Base-by-base conservation (phyloP, 1,139 yeast genomes). In the Hemisphaericaspora xylofermentans region DNA sequence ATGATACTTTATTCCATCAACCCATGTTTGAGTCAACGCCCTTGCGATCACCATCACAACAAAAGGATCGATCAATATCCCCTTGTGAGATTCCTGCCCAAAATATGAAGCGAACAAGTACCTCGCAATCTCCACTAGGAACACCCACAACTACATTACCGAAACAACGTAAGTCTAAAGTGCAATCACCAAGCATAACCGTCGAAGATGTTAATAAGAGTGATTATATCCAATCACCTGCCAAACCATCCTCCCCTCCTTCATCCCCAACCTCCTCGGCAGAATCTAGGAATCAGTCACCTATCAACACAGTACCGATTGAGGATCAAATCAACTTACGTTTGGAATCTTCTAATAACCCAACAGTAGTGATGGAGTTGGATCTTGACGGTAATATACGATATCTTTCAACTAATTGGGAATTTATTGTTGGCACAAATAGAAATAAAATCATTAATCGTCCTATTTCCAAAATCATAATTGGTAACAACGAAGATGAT, bases 311-410 rank as follows among this genome's bases (percentile, higher is more conserved):
- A 6, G 33, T 22, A 10, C 24, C 40, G 2, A 53, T 67, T n/a
- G 74, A 68, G 40, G 78, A 70, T 38, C 74, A 69, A 49, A 58
- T 71, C n/a, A 80, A 75, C 46, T 57, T 76, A 26, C 58, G 71
- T 15, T 51, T 70, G 22, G 91, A 91, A 1, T 79, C 86, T 15
- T 75, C 82, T 10, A 76, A 78, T 47, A 84, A 83, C 50, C 88
- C 88, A 4, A 83, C 89, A n/a, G 79, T 84, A n/a, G 84, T 93
- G 1, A 66, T 93, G 67, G 98, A 93, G 60, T 65, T 93, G 44
- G 93, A 85, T 54, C 66, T 88, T 54, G 84, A 83, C 52, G 89
- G 96, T 15, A 78, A 74, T 32, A 81, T 93, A n/a, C 76, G 78
- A 40, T 87, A 86, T 58, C 60, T 89, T 26, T 79, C 93, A 47